Percentiles rank a stretch among this genome's conserved stretches.
Evolutionary conservation across 495 filamentous ascomycete genomes (phyloP).

Genomic region (Chaetomium tenue): DNA sequence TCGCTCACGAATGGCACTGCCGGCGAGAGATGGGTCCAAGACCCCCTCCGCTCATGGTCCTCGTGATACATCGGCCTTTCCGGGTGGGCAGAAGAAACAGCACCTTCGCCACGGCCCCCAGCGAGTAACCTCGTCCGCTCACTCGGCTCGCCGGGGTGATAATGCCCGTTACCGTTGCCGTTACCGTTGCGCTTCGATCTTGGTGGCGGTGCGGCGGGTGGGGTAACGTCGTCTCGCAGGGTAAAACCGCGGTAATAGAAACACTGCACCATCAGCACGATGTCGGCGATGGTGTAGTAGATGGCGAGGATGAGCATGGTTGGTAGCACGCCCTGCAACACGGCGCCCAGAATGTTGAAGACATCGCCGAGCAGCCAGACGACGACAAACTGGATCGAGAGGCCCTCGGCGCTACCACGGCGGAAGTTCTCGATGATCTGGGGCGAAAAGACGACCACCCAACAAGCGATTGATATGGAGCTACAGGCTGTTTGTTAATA

Average conservation of each 20-base stretch:
- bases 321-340: constrained; percentile 89
- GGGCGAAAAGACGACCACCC: constrained; percentile 96
- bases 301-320: constrained; percentile 95
- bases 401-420: constrained; percentile 78
- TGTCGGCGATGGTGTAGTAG: constrained; percentile 92
- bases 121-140: constrained; percentile 47
- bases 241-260: constrained; percentile 92
- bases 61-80: constrained; percentile 15
- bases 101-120: neutral
- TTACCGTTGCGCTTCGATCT: constrained; percentile 16
- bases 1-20: constrained; percentile 65
- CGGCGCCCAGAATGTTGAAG: constrained; percentile 91
- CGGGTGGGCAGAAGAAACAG: neutral
- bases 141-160: constrained; percentile 19
- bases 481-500: constrained; percentile 39
- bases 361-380: constrained; percentile 93
- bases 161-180: neutral
- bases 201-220: constrained; percentile 22
- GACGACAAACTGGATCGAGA: constrained; percentile 85
- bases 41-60: constrained; percentile 47
- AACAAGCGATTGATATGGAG: constrained; percentile 93
- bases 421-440: constrained; percentile 96
- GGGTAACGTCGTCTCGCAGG: constrained; percentile 53
- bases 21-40: constrained; percentile 67
- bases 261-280: constrained; percentile 82